phyloP scores from a whole-genome alignment of 2,329 filamentous ascomycete genomes.

The Cladosporium sp. region DNA sequence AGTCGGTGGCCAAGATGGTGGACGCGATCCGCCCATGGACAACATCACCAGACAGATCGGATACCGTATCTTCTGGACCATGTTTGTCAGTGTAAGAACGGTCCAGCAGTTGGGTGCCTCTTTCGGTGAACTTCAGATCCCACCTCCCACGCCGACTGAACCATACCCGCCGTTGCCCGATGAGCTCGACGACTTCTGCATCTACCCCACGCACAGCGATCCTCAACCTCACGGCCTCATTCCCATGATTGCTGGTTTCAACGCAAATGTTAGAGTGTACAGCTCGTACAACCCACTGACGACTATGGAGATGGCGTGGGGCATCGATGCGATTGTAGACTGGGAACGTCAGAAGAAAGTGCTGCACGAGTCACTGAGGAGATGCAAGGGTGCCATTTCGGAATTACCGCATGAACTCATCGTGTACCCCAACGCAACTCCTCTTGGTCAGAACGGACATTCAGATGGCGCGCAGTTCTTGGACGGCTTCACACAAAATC shows the following conservation, averaged over 20 bases:
- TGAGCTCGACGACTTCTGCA: slow-evolving; percentile 80
- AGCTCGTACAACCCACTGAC: slow-evolving; percentile 73
- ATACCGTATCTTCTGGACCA: slow-evolving; percentile 70
- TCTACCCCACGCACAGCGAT: slow-evolving; percentile 66
- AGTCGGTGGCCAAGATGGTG: slow-evolving; percentile 34
- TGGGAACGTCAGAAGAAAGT: slow-evolving; percentile 74
- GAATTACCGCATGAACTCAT: slow-evolving; percentile 66
- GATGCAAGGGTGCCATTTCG: slow-evolving; percentile 65
- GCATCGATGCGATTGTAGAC: slow-evolving; percentile 68
- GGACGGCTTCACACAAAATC: slow-evolving; percentile 21
- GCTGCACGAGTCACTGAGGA: slow-evolving; percentile 65
- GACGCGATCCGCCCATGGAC: slow-evolving; percentile 32
- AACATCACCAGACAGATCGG: slow-evolving; percentile 52
- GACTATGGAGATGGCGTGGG: slow-evolving; percentile 78
- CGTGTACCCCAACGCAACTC: slow-evolving; percentile 45
- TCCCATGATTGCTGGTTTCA: slow-evolving; percentile 74
- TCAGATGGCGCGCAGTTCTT: slow-evolving; percentile 21
- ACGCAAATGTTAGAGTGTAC: slow-evolving; percentile 72
- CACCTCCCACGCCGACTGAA: slow-evolving; percentile 69
- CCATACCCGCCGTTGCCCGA: slow-evolving; percentile 75
- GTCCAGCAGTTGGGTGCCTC: slow-evolving; percentile 72
- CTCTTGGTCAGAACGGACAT: slow-evolving; percentile 26
- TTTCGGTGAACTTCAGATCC: slow-evolving; percentile 68
- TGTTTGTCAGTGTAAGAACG: slow-evolving; percentile 67
- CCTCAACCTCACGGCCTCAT: slow-evolving; percentile 64